Conservation (phyloP, 1,139 yeast genomes). For the Trichomonascaceae sp. region DNA sequence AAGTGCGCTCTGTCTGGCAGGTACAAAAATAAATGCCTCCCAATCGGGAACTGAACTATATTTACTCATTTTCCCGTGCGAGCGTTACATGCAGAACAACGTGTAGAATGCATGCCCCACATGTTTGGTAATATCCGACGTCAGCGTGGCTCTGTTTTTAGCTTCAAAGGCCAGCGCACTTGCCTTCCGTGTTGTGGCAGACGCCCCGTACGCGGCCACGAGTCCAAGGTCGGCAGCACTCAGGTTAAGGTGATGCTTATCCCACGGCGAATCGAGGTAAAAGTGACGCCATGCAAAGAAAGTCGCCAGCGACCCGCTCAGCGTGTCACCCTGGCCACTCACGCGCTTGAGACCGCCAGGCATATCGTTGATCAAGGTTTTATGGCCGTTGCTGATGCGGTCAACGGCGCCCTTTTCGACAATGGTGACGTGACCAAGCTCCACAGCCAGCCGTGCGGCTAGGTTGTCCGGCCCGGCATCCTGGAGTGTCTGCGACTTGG, state of each 20-base stretch:
- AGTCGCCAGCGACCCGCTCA: constrained; percentile 60
- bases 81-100: constrained; percentile 23
- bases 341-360: constrained; percentile 61
- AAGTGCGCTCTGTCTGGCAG: too few relatives aligned
- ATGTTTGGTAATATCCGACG: constrained; percentile 62
- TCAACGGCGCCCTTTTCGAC: constrained; percentile 65
- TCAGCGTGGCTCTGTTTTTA: constrained; percentile 70
- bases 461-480: constrained; percentile 11
- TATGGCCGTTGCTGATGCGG: constrained; percentile 38
- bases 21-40: too few relatives aligned
- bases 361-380: constrained; percentile 18
- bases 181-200: constrained; percentile 53
- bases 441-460: constrained; percentile 28
- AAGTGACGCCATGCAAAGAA: constrained; percentile 53
- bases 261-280: constrained; percentile 47
- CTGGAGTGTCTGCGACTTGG: constrained; percentile 10
- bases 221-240: constrained; percentile 30
- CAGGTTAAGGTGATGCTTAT: constrained; percentile 17
- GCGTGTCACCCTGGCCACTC: constrained; percentile 84
- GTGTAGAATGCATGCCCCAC: constrained; percentile 53
- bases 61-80: too few relatives aligned
- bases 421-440: constrained; percentile 50
- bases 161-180: constrained; percentile 49
- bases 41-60: too few relatives aligned
- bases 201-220: constrained; percentile 66